Base-by-base conservation (phyloP, 768 basidiomycete genomes). In the Agaricus blazei region DNA sequence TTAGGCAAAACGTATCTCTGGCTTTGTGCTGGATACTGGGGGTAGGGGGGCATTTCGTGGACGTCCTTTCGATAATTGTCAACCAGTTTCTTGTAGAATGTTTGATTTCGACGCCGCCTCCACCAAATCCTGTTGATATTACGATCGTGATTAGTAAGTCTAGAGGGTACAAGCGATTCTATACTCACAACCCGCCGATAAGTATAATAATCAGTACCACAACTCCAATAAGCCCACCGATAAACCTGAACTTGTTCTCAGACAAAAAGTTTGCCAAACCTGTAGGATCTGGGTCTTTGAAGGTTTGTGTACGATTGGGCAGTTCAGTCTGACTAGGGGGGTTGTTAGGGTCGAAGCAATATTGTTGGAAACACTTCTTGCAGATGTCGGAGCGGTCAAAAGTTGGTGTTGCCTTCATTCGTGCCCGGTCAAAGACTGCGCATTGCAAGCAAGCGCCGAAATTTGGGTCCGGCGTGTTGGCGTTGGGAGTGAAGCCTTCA, bases 361-460 rank as follows among this genome's bases (percentile, higher is more conserved):
- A 84, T 59, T 77, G 80, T 44, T 70, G 59, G 61, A 80, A 83
- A 48, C 82, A 84, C 48, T 74, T 68, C 28, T 68, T 62, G 52
- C 74, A 75, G 41, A 75, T 42, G 4, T 66, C 58, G 12, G 82
- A 83, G 15, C 79, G 74, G 4, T 62, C 28, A 5, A 70, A 65
- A 0, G 64, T 6, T 1, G 75, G 71, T 0, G 62, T 60, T 11
- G 70, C 58, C 56, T 75, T 77, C 47, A 71, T 58, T n/a, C 81
- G 73, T 1, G 75, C 75, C 9, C 82, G 76, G 58, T 83, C 82
- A 50, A 83, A 66, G 27, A 72, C 72, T 34, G 84, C 82, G 65
- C 91, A 87, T 63, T 82, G 81, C 23, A 93, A 72, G 61, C 90
- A 93, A 38, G 73, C 75, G 2, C 84, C 76, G 52, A 86, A 76